Evolutionary conservation across 2,329 filamentous ascomycete species (phyloP).

Genomic region (Tolypocladium endophyticum): DNA sequence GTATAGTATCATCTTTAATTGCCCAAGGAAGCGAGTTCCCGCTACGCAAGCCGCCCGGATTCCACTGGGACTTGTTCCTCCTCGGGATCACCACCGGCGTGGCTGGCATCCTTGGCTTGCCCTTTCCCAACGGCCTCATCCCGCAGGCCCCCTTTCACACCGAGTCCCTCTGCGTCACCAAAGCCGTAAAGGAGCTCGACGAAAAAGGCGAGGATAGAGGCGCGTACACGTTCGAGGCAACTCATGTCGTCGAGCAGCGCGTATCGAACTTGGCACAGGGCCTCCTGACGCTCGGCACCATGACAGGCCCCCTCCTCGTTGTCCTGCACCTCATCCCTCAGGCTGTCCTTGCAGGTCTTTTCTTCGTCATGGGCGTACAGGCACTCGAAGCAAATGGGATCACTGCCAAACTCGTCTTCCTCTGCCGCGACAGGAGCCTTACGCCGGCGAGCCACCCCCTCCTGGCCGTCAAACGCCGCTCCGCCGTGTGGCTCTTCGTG

Average conservation of each 20-base stretch:
- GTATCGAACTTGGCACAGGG: constrained; percentile 71
- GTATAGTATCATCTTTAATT: constrained; percentile 65
- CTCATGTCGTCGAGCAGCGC: constrained; percentile 67
- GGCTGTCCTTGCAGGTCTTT: constrained; percentile 68
- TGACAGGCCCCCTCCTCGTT: constrained; percentile 62
- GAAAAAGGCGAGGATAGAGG: constrained; percentile 46
- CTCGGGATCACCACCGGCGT: constrained; percentile 69
- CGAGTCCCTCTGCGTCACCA: constrained; percentile 63
- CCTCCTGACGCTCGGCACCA: constrained; percentile 66
- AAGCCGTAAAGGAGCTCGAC: constrained; percentile 38
- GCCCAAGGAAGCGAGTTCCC: constrained; percentile 77
- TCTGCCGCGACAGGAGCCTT: constrained; percentile 53
- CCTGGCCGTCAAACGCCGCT: constrained; percentile 46
- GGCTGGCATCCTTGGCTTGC: constrained; percentile 65
- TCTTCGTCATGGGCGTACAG: constrained; percentile 78
- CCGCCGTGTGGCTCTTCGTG: constrained; percentile 63
- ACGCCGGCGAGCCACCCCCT: constrained; percentile 51
- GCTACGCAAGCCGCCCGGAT: constrained; percentile 68
- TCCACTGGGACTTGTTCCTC: constrained; percentile 79
- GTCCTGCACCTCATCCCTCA: constrained; percentile 72
- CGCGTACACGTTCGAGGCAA: constrained; percentile 38
- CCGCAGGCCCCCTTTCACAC: constrained; percentile 80
- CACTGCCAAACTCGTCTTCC: constrained; percentile 62
- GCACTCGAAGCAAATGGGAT: constrained; percentile 69
- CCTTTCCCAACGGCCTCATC: constrained; percentile 75